phyloP scores from a whole-genome alignment of 805 yeast species.

The Wickerhamiella sorbophila region DNA sequence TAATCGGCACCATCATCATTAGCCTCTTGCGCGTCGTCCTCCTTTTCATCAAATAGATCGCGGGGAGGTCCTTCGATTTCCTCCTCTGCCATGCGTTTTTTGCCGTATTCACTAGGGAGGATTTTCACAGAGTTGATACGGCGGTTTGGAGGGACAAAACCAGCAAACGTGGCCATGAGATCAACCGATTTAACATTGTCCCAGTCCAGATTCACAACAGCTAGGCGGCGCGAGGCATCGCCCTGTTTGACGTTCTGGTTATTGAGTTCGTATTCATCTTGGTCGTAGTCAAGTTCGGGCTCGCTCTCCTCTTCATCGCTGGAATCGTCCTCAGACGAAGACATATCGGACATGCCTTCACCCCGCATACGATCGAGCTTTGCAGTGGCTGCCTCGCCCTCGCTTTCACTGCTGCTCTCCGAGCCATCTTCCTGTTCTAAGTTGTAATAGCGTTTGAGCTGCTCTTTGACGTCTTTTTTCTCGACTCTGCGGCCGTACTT shows the following conservation, averaged over 20 bases:
- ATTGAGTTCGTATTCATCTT: conserved; percentile 26
- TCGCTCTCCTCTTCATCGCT: conserved; percentile 15
- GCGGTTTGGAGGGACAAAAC: conserved; percentile 72
- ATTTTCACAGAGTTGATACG: conserved; percentile 52
- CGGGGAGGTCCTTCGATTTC: conserved; percentile 86
- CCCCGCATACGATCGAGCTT: conserved; percentile 27
- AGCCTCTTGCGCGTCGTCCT: conserved; percentile 33
- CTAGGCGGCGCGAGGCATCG: conserved; percentile 68
- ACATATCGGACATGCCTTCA: conserved; percentile 20
- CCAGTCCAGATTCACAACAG: conserved; percentile 96
- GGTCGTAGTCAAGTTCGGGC: conserved; percentile 12
- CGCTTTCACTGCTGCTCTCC: conserved; percentile 15
- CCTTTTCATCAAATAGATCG: conserved; percentile 48
- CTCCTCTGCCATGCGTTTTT: conserved; percentile 78
- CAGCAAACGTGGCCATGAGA: conserved; percentile 71
- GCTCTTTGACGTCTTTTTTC: conserved; percentile 31
- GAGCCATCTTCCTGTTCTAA: conserved; percentile 29
- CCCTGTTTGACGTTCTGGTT: conserved; percentile 58
- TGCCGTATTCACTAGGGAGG: conserved; percentile 86
- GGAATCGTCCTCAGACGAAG: conserved; percentile 10
- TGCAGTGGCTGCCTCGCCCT: conserved; percentile 10
- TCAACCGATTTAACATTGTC: conserved; percentile 83
- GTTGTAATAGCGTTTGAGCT: conserved; percentile 54
- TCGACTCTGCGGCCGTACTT: conserved; percentile 70
- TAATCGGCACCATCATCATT: conserved; percentile 70